These are phyloP conservation scores for Cytospora chrysosperma DNA, from an alignment of 2,329 filamentous ascomycete genomes.

Conservation along the genomic window DNA sequence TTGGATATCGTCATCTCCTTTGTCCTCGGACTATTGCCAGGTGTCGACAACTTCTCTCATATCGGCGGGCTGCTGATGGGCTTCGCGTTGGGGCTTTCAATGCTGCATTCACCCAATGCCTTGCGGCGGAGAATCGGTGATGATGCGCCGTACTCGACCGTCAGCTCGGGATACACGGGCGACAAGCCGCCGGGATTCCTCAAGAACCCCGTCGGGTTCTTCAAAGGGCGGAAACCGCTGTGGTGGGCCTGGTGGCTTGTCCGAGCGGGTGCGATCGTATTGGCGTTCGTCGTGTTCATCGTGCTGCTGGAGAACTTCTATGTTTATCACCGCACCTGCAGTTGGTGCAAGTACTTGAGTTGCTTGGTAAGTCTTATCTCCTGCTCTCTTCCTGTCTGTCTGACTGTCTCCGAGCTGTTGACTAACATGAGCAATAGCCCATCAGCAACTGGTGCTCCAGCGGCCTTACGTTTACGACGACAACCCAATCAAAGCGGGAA, in stretches of 20 bases:
- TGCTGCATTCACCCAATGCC: conserved; percentile 83
- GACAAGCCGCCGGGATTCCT: conserved; percentile 54
- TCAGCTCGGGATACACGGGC: conserved; percentile 49
- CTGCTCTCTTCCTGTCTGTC: background rate
- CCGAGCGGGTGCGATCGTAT: conserved; percentile 72
- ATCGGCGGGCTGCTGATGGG: conserved; percentile 96
- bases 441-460: conserved; percentile 68
- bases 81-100: conserved; percentile 77
- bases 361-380: conserved; percentile 70
- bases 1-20: conserved; percentile 88
- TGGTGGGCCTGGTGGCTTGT: conserved; percentile 99
- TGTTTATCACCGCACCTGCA: conserved; percentile 69
- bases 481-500: conserved; percentile 28
- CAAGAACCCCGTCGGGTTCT: conserved; percentile 71
- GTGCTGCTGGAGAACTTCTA: conserved; percentile 91
- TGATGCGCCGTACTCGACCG: conserved; percentile 65
- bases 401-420: conserved; percentile 25
- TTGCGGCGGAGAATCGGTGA: conserved; percentile 74
- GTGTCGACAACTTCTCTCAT: conserved; percentile 94
- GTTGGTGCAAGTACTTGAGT: conserved; percentile 93
- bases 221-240: conserved; percentile 85
- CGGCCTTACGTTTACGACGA: conserved; percentile 29
- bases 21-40: conserved; percentile 85
- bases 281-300: conserved; percentile 83
- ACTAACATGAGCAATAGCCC: conserved; percentile 42